A percentile compares a stretch with the other conserved stretches of the same genome.
These are phyloP conservation scores for Trichopus zeylanicus DNA, from an alignment of 116 monocot species.

Conservation along the genomic window DNA sequence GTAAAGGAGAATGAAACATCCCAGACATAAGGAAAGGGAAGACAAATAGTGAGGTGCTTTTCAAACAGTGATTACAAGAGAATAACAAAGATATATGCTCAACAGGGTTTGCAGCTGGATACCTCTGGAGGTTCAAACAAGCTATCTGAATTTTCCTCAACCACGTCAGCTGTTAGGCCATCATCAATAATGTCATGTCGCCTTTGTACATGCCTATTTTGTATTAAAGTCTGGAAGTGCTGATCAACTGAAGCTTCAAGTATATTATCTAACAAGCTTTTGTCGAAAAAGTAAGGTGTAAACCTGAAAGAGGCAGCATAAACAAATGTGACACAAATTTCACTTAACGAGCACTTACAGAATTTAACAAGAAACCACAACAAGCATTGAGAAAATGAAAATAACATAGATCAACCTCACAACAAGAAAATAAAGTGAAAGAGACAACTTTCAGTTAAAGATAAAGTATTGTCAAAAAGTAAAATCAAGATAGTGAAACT, in stretches of 20 bases:
- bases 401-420: too few relatives aligned
- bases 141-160: constrained; percentile 63
- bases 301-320: constrained; percentile 70
- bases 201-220: constrained; percentile 50
- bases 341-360: too few relatives aligned
- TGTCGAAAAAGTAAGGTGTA: constrained; percentile 97
- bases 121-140: constrained; percentile 97
- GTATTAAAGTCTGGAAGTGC: constrained; percentile 83
- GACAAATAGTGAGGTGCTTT: not conserved
- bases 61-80: too few relatives aligned
- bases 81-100: too few relatives aligned
- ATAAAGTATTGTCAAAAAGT: too few relatives aligned
- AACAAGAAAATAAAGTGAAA: too few relatives aligned
- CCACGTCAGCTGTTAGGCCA: constrained; percentile 43
- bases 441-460: too few relatives aligned
- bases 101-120: not conserved
- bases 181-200: constrained; percentile 67
- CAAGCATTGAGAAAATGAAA: too few relatives aligned
- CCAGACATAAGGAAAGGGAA: not conserved
- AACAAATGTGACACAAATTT: too few relatives aligned
- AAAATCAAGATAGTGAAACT: too few relatives aligned
- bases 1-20: not conserved
- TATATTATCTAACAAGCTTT: constrained; percentile 84
- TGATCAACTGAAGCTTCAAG: constrained; percentile 96
- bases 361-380: too few relatives aligned